Evolutionary conservation across 192 early-diverging fungal genomes (phyloP).

Genomic region (Mycoemilia scoparia): DNA sequence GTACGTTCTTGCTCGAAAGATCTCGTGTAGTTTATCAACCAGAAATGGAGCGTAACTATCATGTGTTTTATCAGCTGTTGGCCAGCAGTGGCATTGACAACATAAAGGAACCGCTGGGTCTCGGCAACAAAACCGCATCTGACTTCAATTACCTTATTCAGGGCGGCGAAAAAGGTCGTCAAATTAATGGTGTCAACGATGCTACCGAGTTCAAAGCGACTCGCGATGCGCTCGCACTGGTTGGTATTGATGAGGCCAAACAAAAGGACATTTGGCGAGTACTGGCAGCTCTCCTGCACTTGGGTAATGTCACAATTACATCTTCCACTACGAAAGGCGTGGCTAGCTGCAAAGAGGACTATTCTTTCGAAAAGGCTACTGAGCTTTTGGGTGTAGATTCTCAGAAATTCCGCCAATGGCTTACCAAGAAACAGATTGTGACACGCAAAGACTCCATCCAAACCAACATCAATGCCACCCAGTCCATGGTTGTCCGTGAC

Average conservation of each 20-base stretch:
- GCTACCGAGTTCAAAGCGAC: slow-evolving; percentile 40
- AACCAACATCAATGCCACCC: slow-evolving; percentile 49
- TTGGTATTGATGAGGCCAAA: slow-evolving; percentile 61
- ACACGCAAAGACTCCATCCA: slow-evolving; percentile 63
- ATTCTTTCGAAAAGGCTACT: slow-evolving; percentile 53
- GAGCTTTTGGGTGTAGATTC: slow-evolving; percentile 66
- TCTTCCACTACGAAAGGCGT: slow-evolving; percentile 31
- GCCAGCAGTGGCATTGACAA: slow-evolving; percentile 52
- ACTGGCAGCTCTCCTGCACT: slow-evolving; percentile 72
- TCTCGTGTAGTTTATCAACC: slow-evolving; percentile 48
- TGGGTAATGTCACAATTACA: slow-evolving; percentile 66
- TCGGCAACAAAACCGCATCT: slow-evolving; percentile 48
- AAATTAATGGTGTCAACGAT: slow-evolving; percentile 35
- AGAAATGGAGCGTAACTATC: slow-evolving; percentile 71
- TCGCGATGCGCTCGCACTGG: slow-evolving; percentile 61
- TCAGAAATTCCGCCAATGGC: slow-evolving; percentile 48
- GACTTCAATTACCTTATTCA: slow-evolving; percentile 26
- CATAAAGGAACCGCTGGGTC: slow-evolving; percentile 50
- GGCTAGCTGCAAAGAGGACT: slow-evolving; percentile 44
- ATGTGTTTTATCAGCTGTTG: slow-evolving; percentile 92
- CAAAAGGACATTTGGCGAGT: slow-evolving; percentile 70
- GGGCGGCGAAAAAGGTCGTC: slow-evolving; percentile 25
- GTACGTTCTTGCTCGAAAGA: slow-evolving; percentile 80
- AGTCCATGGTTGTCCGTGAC: slow-evolving; percentile 55
- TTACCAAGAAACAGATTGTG: slow-evolving; percentile 74